Conservation (phyloP, 805 yeast species). For the Priceomyces medius region DNA sequence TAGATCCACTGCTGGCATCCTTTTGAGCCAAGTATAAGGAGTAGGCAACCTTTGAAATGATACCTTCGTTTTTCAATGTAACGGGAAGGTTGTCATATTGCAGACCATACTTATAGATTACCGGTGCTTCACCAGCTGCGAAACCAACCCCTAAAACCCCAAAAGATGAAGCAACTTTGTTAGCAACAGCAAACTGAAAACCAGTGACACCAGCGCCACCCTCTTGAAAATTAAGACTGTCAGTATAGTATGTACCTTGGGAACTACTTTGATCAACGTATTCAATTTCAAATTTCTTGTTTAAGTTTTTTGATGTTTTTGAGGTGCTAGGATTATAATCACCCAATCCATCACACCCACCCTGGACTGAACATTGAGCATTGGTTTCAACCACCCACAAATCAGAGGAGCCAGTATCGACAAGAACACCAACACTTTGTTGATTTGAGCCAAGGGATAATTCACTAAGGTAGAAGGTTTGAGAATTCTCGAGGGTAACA, state of each 20-base stretch:
- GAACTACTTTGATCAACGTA: not conserved
- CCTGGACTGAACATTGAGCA: conserved; percentile 20
- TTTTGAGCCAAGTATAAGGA: conserved; percentile 33
- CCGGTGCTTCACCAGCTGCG: conserved; percentile 3
- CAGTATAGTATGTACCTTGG: not conserved
- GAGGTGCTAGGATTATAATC: conserved; percentile 35
- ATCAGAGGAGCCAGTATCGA: conserved; percentile 33
- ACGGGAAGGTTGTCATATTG: conserved; percentile 38
- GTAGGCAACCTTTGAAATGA: conserved; percentile 34
- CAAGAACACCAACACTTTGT: conserved; percentile 12
- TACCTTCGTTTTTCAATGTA: conserved; percentile 31
- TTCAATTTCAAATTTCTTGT: not conserved
- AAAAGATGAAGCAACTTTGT: not conserved
- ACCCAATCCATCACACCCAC: conserved; percentile 25
- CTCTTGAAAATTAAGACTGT: not conserved
- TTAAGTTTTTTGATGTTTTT: conserved; percentile 27
- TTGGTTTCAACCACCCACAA: conserved; percentile 21
- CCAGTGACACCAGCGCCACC: conserved; percentile 23
- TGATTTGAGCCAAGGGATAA: conserved; percentile 1
- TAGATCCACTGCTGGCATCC: conserved; percentile 21
- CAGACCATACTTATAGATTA: conserved; percentile 15
- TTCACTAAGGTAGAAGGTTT: conserved; percentile 1
- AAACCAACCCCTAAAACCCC: conserved; percentile 6
- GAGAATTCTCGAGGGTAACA: not conserved
- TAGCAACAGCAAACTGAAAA: conserved; percentile 27